A percentile compares a stretch with the other conserved stretches of the same genome.
These are phyloP conservation scores for Omphalea diandra DNA, from an alignment of 441 rosid species.

Conservation along the genomic window DNA sequence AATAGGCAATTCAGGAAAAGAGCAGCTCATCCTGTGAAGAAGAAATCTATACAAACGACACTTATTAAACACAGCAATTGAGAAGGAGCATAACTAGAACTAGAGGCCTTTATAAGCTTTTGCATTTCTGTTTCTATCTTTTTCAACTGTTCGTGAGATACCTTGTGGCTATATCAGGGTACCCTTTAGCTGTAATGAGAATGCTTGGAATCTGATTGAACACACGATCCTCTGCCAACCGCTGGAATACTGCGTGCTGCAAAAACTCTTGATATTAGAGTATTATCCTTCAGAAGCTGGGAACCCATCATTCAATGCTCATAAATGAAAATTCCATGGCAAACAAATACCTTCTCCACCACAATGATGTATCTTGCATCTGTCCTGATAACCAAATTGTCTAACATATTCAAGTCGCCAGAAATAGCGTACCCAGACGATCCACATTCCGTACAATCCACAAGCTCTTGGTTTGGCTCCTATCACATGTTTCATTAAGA, in stretches of 20 bases:
- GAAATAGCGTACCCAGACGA: conserved; percentile 83
- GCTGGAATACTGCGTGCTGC: conserved; percentile 92
- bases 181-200: conserved; percentile 90
- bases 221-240: conserved; percentile 75
- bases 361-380: conserved; percentile 89
- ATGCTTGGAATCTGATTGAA: conserved; percentile 85
- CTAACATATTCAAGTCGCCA: conserved; percentile 75
- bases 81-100: background rate
- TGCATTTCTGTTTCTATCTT: background rate
- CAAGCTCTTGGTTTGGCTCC: conserved; percentile 71
- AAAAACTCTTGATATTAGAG: conserved; percentile 9
- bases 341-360: conserved; percentile 78
- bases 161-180: conserved; percentile 98
- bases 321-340: background rate
- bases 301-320: background rate
- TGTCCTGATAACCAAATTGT: conserved; percentile 48
- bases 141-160: conserved; percentile 20
- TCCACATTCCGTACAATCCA: conserved; percentile 81
- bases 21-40: conserved; percentile 68
- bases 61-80: background rate
- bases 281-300: conserved; percentile 5
- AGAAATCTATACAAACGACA: conserved; percentile 45
- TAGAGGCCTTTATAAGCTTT: background rate
- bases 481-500: conserved; percentile 23
- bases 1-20: conserved; percentile 74